A percentile compares a stretch with the other conserved stretches of the same genome.
Evolutionary conservation across 805 yeast species (phyloP).

Genomic region (Suhomyces sp.): DNA sequence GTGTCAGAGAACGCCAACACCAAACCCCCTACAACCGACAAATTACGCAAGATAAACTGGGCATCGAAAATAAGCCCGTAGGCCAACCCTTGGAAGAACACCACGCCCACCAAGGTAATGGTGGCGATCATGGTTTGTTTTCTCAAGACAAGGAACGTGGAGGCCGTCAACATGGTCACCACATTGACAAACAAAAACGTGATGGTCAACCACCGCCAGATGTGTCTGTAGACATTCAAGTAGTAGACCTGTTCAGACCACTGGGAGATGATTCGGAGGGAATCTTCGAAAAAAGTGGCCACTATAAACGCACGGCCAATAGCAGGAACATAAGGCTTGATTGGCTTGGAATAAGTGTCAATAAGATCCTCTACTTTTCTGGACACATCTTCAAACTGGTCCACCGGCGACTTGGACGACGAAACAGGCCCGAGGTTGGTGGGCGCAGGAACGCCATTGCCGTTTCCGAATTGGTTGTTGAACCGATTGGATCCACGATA

Average conservation of each 20-base stretch:
- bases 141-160: slow-evolving; percentile 67
- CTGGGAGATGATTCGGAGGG: slow-evolving; percentile 76
- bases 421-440: slow-evolving; percentile 31
- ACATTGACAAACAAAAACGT: slow-evolving; percentile 65
- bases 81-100: slow-evolving; percentile 77
- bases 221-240: slow-evolving; percentile 72
- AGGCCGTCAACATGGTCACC: slow-evolving; percentile 66
- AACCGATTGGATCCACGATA: slow-evolving; percentile 44
- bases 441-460: slow-evolving; percentile 19
- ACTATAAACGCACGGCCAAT: slow-evolving; percentile 89
- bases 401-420: slow-evolving; percentile 24
- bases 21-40: slow-evolving; percentile 90
- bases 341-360: slow-evolving; percentile 48
- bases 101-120: slow-evolving; percentile 63
- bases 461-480: slow-evolving; percentile 32
- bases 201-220: slow-evolving; percentile 75
- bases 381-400: slow-evolving; percentile 49
- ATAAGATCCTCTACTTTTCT: slow-evolving; percentile 53
- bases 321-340: slow-evolving; percentile 77
- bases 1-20: slow-evolving; percentile 84
- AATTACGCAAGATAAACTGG: slow-evolving; percentile 78
- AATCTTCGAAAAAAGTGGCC: slow-evolving; percentile 90
- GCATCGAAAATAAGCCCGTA: slow-evolving; percentile 85
- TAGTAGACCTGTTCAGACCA: slow-evolving; percentile 91
- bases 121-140: slow-evolving; percentile 70